phyloP scores from a whole-genome alignment of 1,284 basidiomycete species.

The Agaricales sp. region DNA sequence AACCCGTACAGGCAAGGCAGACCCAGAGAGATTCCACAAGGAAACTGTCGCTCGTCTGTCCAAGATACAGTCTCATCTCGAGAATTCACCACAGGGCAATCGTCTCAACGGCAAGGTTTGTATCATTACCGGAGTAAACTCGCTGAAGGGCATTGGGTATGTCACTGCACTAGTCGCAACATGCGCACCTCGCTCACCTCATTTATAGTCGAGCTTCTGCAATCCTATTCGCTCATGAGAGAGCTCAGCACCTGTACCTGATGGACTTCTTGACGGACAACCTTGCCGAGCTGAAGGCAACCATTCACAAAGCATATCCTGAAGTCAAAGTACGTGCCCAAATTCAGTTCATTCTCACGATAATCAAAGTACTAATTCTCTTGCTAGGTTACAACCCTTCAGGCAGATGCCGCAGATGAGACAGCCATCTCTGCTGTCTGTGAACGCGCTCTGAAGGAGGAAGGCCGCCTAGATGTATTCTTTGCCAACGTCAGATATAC shows the following conservation, averaged over 20 bases:
- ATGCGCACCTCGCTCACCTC: background rate
- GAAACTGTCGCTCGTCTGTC: slow-evolving; percentile 54
- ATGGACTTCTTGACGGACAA: slow-evolving; percentile 70
- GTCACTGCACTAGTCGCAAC: background rate
- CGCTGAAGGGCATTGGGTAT: slow-evolving; percentile 77
- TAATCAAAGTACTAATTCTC: too few relatives aligned
- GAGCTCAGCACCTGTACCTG: slow-evolving; percentile 77
- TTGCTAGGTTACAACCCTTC: slow-evolving; percentile 55
- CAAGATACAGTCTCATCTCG: slow-evolving; percentile 64
- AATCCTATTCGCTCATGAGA: slow-evolving; percentile 28
- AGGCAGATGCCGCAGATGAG: slow-evolving; percentile 82
- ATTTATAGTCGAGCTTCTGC: background rate
- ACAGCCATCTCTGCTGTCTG: slow-evolving; percentile 58
- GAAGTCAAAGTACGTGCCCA: slow-evolving; percentile 35
- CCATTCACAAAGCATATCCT: slow-evolving; percentile 61
- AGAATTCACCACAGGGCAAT: slow-evolving; percentile 38
- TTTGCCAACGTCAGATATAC: slow-evolving; percentile 78
- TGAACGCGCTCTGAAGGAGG: slow-evolving; percentile 64
- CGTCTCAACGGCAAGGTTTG: slow-evolving; percentile 79
- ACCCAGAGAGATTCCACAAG: slow-evolving; percentile 38
- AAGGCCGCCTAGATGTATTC: slow-evolving; percentile 85
- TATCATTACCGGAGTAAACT: slow-evolving; percentile 82
- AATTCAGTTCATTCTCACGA: slow-evolving; percentile 1
- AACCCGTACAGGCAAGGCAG: background rate
- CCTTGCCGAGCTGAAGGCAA: slow-evolving; percentile 61